phyloP scores from a whole-genome alignment of 345 rosid species.

The Rhodamnia argentea region DNA sequence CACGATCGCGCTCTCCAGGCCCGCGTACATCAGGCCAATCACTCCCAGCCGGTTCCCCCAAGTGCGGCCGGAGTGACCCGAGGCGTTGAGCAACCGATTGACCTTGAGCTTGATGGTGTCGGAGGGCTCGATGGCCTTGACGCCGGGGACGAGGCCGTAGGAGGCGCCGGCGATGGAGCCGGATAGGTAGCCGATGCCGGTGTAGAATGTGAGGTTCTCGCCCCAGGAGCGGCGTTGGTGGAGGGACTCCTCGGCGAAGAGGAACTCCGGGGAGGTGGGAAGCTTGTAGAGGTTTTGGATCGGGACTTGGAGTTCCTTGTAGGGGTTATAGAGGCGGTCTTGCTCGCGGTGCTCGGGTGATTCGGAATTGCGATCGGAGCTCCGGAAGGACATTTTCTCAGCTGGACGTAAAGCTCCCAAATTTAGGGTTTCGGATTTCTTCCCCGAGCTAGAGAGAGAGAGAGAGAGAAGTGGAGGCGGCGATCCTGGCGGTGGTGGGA shows the following conservation, averaged over 20 bases:
- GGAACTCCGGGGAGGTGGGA: constrained; percentile 87
- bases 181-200: constrained; percentile 71
- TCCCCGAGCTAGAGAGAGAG: not conserved
- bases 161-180: constrained; percentile 60
- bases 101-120: constrained; percentile 79
- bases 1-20: constrained; percentile 68
- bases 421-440: not conserved
- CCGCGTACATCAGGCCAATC: constrained; percentile 70
- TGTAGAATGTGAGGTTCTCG: constrained; percentile 88
- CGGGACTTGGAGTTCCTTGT: constrained; percentile 61
- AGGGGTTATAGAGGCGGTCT: constrained; percentile 77
- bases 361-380: constrained; percentile 37
- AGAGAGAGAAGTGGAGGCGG: not conserved
- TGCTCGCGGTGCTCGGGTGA: constrained; percentile 2
- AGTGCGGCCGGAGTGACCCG: constrained; percentile 64
- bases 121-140: constrained; percentile 55
- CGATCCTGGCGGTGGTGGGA: not conserved
- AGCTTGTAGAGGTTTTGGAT: constrained; percentile 60
- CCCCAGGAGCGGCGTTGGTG: constrained; percentile 97
- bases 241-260: constrained; percentile 78
- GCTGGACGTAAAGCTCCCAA: not conserved
- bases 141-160: constrained; percentile 38
- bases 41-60: constrained; percentile 86
- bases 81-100: constrained; percentile 65
- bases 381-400: constrained; percentile 1